phyloP scores from a whole-genome alignment of 1,139 yeast genomes.

The Geotrichum fermentans region DNA sequence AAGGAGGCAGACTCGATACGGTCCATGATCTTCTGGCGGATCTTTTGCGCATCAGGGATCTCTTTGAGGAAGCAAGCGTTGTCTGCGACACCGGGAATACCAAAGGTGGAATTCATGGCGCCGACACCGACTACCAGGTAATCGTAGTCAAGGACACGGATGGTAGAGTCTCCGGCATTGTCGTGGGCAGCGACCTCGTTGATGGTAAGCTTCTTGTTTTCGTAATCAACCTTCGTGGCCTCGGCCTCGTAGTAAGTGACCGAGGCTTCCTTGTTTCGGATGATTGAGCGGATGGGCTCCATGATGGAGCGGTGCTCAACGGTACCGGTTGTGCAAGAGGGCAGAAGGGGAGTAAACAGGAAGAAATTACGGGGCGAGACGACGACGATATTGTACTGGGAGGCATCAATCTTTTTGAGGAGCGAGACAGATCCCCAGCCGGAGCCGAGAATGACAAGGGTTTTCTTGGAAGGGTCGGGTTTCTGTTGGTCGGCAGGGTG shows the following conservation, averaged over 20 bases:
- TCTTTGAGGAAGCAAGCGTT: constrained; percentile 78
- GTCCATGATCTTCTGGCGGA: constrained; percentile 72
- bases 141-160: constrained; percentile 49
- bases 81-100: constrained; percentile 89
- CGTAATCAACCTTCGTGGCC: constrained; percentile 77
- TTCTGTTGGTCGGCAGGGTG: constrained; percentile 38
- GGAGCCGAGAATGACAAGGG: constrained; percentile 81
- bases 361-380: constrained; percentile 94
- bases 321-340: constrained; percentile 92
- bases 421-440: constrained; percentile 69
- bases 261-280: constrained; percentile 68
- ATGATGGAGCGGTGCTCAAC: constrained; percentile 85
- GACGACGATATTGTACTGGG: constrained; percentile 80
- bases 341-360: constrained; percentile 86
- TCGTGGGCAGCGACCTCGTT: constrained; percentile 39
- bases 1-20: constrained; percentile 79
- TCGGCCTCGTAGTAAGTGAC: constrained; percentile 88
- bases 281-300: constrained; percentile 76
- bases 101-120: constrained; percentile 86
- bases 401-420: constrained; percentile 78
- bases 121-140: constrained; percentile 87
- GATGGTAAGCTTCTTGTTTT: constrained; percentile 55
- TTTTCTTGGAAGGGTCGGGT: constrained; percentile 63
- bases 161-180: constrained; percentile 12
- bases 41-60: constrained; percentile 72